Evolutionary conservation across 1,139 yeast genomes (phyloP), one percentile per base, ranked within the genome.

Genomic region (Kurtzmaniella natalensis): DNA sequence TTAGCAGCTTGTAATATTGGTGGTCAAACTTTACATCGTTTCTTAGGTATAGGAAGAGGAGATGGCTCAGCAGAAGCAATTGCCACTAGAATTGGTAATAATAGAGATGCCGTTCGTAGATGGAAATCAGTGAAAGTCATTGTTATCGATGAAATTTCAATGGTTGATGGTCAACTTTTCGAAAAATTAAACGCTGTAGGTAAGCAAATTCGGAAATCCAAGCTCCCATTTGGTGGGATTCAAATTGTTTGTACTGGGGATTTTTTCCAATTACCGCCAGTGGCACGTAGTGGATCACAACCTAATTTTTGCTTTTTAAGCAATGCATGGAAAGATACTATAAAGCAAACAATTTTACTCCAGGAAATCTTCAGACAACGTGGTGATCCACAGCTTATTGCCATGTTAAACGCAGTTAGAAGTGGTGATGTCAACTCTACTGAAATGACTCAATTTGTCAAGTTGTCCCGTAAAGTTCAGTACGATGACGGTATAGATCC

Each of bases 1-100:
- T 60, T 88, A 45, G 96, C 96, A 0, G 96, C 95, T 0, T 76
- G 85, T 28, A 86, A 83, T 48, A 80, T 88, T 46, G 92, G 88
- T 1, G 96, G 96, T 13, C 73, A 70, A 24, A 88, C 96, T 0
- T 61, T 88, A 24, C 92, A 86, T 52, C 69, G 82, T 43, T 85
- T 80, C 61, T 70, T 89, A 1, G 87, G 92, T 1, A 70, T 87
- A 35, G 95, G 96, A 0, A 54, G 85, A 14, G 96, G 89, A 5
- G 59, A 59, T 2, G 81, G 70, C 4, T 44, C 67, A 3, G 73
- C 68, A 0, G 58, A 55, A 1, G 57, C 56, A 7, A 51, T 83
- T 32, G 63, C 72, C 2, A 57, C 57, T 15, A 64, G 60, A 39
- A 70, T 84, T 6, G 61, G 62, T 26, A 68, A 62, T 37, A 76